These are phyloP conservation scores for Trichocladium antarcticum DNA, from an alignment of 495 filamentous ascomycete species.

Conservation along the genomic window DNA sequence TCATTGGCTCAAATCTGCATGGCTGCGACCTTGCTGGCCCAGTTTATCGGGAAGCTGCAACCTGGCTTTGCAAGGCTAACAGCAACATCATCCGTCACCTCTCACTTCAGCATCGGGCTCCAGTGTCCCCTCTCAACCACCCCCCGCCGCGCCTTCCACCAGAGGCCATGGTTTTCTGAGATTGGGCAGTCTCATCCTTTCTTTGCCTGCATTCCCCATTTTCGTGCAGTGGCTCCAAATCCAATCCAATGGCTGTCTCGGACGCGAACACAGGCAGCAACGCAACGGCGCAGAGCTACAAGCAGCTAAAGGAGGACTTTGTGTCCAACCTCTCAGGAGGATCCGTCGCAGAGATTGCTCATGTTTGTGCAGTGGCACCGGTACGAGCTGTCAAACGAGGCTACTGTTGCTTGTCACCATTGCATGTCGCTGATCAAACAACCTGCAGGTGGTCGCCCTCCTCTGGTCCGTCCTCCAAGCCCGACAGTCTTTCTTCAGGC, in stretches of 20 bases:
- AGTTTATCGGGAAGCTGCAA: conserved; percentile 8
- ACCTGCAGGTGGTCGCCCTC: conserved; percentile 57
- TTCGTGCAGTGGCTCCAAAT: not conserved
- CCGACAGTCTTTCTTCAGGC: conserved; percentile 71
- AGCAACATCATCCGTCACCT: conserved; percentile 8
- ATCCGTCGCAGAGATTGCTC: conserved; percentile 72
- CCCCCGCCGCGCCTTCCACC: not conserved
- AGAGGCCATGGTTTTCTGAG: conserved; percentile 8
- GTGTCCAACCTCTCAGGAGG: conserved; percentile 89
- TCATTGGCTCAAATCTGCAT: conserved; percentile 10
- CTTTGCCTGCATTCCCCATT: not conserved
- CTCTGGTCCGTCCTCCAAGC: conserved; percentile 87
- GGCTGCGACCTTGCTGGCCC: conserved; percentile 8
- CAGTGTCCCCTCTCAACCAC: not conserved
- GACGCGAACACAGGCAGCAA: conserved; percentile 10
- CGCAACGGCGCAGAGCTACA: conserved; percentile 49
- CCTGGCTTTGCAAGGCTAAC: conserved; percentile 14
- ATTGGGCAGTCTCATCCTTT: not conserved
- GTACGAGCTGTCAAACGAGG: conserved; percentile 42
- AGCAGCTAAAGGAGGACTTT: conserved; percentile 84
- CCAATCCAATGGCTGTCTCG: conserved; percentile 22
- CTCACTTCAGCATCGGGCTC: conserved; percentile 2
- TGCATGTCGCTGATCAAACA: conserved; percentile 5
- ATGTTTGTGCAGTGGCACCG: conserved; percentile 69
- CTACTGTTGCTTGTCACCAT: not conserved